A percentile compares a stretch with the other conserved stretches of the same genome.
These are phyloP conservation scores for Sporobolomyces phaffii DNA, from an alignment of 768 basidiomycete species.

Conservation along the genomic window DNA sequence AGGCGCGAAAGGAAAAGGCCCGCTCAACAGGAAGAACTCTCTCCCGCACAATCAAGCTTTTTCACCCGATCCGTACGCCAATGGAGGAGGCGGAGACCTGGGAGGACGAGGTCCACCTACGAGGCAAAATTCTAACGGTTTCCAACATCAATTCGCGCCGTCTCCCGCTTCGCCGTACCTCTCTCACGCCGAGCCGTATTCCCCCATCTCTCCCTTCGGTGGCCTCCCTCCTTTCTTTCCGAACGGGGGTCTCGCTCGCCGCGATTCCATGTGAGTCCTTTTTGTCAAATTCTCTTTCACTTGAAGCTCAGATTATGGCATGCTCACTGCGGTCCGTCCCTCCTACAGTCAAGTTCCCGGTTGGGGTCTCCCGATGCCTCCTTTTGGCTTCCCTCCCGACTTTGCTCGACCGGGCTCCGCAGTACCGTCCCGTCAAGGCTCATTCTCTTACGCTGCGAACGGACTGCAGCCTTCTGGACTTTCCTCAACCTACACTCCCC, in stretches of 20 bases:
- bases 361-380: conserved; percentile 33
- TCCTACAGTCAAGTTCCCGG: conserved; percentile 10
- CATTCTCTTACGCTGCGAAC: conserved; percentile 25
- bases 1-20: background rate
- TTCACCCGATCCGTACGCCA: conserved; percentile 8
- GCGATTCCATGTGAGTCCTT: conserved; percentile 16
- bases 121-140: conserved; percentile 17
- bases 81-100: background rate
- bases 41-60: background rate
- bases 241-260: background rate
- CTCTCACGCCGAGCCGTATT: conserved; percentile 10
- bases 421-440: conserved; percentile 29
- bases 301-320: background rate
- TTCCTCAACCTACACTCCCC: background rate
- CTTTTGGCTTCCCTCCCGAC: conserved; percentile 27
- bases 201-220: conserved; percentile 3
- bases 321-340: background rate
- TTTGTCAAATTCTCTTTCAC: background rate
- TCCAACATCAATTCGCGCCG: conserved; percentile 11
- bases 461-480: conserved; percentile 21
- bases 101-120: background rate
- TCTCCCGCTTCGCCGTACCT: conserved; percentile 19
- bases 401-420: conserved; percentile 12
- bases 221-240: background rate
- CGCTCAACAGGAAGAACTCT: conserved; percentile 1